Evolutionary conservation across 176 grass and related monocot genomes (phyloP).

Genomic region (Musa itinerans): DNA sequence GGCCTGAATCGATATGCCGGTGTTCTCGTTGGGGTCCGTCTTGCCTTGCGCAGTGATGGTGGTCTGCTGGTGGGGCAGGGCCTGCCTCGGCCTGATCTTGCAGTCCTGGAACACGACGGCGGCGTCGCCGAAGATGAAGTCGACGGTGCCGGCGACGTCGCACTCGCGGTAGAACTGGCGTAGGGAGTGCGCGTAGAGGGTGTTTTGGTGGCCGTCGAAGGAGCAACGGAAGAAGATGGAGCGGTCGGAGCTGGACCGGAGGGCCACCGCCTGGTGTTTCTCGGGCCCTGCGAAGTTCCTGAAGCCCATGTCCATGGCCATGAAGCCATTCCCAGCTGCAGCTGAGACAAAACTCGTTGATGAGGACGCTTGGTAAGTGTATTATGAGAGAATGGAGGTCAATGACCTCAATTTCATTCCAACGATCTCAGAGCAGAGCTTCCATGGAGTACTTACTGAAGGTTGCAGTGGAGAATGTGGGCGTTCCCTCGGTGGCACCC

Average conservation of each 20-base stretch:
- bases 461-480: constrained; percentile 29
- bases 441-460: constrained; percentile 25
- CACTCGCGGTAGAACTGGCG: constrained; percentile 28
- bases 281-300: constrained; percentile 13
- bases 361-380: too few relatives aligned
- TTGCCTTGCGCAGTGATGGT: constrained; percentile 32
- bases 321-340: constrained; percentile 10
- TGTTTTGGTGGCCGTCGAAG: constrained; percentile 11
- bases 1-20: constrained; percentile 28
- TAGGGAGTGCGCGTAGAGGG: constrained; percentile 15
- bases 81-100: constrained; percentile 21
- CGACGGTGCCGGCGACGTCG: constrained; percentile 21
- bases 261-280: constrained; percentile 24
- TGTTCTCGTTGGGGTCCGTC: constrained; percentile 38
- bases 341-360: not conserved
- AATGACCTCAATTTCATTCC: not conserved
- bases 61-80: constrained; percentile 19
- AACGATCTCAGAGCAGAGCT: not conserved
- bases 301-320: constrained; percentile 22
- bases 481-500: constrained; percentile 22
- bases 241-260: constrained; percentile 19
- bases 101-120: constrained; percentile 25
- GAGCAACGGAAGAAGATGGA: constrained; percentile 20
- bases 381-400: too few relatives aligned
- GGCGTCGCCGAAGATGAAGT: constrained; percentile 35